Evolutionary conservation across 164 flowering plant species (phyloP).

Genomic region (Paratinospora sagittata): DNA sequence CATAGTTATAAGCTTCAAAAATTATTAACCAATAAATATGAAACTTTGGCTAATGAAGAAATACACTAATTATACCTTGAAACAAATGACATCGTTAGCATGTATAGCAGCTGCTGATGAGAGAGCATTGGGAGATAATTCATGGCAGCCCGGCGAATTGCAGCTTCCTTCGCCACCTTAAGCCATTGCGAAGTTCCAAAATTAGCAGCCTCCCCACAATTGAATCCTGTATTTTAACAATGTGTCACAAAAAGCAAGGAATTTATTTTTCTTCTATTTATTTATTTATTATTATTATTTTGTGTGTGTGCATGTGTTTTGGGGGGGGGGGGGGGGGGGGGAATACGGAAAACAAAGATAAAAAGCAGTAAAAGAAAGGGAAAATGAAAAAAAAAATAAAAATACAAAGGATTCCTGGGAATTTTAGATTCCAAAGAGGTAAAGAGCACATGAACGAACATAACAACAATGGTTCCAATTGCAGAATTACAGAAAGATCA

Average conservation of each 20-base stretch:
- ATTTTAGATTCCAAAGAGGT: not conserved
- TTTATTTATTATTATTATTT: no score
- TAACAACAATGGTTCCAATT: no score
- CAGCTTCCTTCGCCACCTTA: conserved; percentile 92
- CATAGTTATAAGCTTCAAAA: not conserved
- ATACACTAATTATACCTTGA: conserved; percentile 54
- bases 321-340: no score
- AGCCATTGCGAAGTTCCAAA: conserved; percentile 98
- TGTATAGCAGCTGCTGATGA: conserved; percentile 89
- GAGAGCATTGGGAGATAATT: conserved; percentile 97
- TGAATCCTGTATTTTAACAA: conserved; percentile 54
- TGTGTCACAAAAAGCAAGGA: not conserved
- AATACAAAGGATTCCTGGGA: not conserved
- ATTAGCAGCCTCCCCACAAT: conserved; percentile 99
- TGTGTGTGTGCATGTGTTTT: no score
- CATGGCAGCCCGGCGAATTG: conserved; percentile 96
- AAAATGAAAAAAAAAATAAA: not conserved
- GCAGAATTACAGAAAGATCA: no score
- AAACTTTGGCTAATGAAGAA: not conserved
- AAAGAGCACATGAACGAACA: not conserved
- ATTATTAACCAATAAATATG: not conserved
- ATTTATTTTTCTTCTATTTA: no score
- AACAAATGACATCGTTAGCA: conserved; percentile 88
- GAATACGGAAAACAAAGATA: no score
- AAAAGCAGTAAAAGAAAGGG: no score